phyloP scores from a whole-genome alignment of 345 rosid species.

The Acer yangbiense region DNA sequence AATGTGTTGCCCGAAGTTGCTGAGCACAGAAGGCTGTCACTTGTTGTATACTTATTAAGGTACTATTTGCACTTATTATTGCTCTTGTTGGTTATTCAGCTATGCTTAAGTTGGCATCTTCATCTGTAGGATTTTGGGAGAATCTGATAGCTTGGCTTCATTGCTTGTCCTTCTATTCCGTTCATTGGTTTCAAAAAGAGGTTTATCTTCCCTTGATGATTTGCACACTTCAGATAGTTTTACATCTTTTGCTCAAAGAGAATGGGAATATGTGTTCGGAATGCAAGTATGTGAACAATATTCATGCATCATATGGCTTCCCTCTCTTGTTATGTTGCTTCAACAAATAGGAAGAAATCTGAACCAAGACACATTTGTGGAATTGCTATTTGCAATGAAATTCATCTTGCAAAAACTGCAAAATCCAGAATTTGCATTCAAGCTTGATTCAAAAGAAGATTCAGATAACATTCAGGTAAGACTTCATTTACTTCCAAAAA shows the following conservation, averaged over 20 bases:
- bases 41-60: conserved; percentile 75
- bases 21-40: conserved; percentile 73
- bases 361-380: conserved; percentile 37
- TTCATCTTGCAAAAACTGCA: conserved; percentile 68
- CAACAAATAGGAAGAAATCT: conserved; percentile 40
- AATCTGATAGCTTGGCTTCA: conserved; percentile 71
- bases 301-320: conserved; percentile 82
- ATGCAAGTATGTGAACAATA: conserved; percentile 74
- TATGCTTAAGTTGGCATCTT: conserved; percentile 16
- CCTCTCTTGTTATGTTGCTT: conserved; percentile 68
- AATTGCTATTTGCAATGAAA: conserved; percentile 57
- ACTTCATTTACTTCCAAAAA: neutral
- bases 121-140: conserved; percentile 79
- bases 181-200: conserved; percentile 62
- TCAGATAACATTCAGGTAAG: conserved; percentile 71
- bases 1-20: conserved; percentile 76
- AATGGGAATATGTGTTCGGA: conserved; percentile 90
- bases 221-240: conserved; percentile 32
- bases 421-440: conserved; percentile 78
- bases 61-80: conserved; percentile 32
- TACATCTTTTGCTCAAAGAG: conserved; percentile 41
- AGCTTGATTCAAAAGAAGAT: conserved; percentile 58
- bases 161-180: conserved; percentile 73
- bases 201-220: conserved; percentile 37
- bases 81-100: conserved; percentile 8